Percentiles rank a stretch among this genome's conserved stretches.
These are phyloP conservation scores for Clathrus columnatus DNA, from an alignment of 768 basidiomycete genomes.

Conservation along the genomic window DNA sequence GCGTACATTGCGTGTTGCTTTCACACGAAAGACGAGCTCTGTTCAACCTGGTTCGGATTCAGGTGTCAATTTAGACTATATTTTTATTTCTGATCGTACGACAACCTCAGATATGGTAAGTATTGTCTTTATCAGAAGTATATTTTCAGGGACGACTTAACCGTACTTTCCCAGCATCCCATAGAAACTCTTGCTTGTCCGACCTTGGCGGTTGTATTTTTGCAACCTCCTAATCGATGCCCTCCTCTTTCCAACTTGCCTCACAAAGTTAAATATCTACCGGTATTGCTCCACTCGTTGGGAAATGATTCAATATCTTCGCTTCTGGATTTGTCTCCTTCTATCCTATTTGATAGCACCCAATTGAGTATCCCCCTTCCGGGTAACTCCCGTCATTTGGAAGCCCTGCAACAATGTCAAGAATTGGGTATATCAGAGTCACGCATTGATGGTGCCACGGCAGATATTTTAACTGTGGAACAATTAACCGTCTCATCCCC, in stretches of 20 bases:
- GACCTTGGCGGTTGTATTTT: constrained; percentile 7
- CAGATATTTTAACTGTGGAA: neutral
- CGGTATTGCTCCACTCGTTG: constrained; percentile 2
- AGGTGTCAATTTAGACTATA: neutral
- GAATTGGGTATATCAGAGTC: constrained; percentile 2
- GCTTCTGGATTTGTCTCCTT: constrained; percentile 10
- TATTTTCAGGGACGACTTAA: neutral
- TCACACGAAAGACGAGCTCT: neutral
- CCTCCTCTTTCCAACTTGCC: constrained; percentile 1
- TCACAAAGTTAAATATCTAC: neutral
- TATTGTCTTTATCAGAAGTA: neutral
- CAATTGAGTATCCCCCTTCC: neutral
- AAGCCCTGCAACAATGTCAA: constrained; percentile 6
- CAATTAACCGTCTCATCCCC: neutral
- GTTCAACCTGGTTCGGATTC: neutral
- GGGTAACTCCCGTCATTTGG: neutral
- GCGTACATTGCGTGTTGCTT: constrained; percentile 3
- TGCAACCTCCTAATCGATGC: constrained; percentile 1
- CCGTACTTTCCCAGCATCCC: neutral
- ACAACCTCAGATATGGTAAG: constrained; percentile 1
- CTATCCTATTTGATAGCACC: constrained; percentile 7
- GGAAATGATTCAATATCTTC: constrained; percentile 3
- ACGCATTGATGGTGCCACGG: neutral
- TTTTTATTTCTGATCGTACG: constrained; percentile 8
- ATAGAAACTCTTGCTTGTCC: neutral